Evolutionary conservation across 129 eudicot species (phyloP), one percentile per base, ranked within the genome.

Genomic region (Pseudognaphalium luteoalbum): DNA sequence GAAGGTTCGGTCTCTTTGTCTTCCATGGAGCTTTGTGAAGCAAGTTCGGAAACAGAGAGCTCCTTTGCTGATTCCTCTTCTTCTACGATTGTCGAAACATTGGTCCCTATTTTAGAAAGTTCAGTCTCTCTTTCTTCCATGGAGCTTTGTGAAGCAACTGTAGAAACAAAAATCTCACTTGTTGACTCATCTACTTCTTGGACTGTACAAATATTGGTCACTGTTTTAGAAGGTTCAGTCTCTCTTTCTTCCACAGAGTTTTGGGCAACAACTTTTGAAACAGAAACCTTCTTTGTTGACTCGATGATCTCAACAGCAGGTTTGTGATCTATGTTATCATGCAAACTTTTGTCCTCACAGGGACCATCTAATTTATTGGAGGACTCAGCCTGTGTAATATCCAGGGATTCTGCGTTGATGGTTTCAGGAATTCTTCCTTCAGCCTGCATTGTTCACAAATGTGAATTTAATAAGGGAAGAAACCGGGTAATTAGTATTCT

Each of bases 1-100:
- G 78, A 73, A 16, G 78, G 78, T 11, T 64, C 66, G 34, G 69
- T 37, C 22, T 73, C 68, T 21, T 17, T 61, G 39, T 73, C 42
- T 52, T 25, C 69, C 57, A 59, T 34, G 21, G 57, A 15, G 68
- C 57, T 60, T 60, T 64, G 63, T 51, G 37, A 41, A 50, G 64
- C 65, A 51, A n/a, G 16, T n/a, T 51, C 63, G 8, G 8, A 22
- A 25, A 60, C 42, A 2, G 35, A 61, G 16, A 61, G 30, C 33
- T 25, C 35, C n/a, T 61, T 12, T 22, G 30, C 35, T 25, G 66
- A 15, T n/a, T n/a, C n/a, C 33, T 25, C 35, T 61, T 15, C 35
- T 47, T 47, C 54, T 47, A 3, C 4, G 17, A 14, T 11, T 51
- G 50, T 19, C 20, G 58, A 58, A 66, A 29, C 66, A 29, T 22